Conservation (phyloP, 805 yeast genomes). For the Komagataella kurtzmanii region DNA sequence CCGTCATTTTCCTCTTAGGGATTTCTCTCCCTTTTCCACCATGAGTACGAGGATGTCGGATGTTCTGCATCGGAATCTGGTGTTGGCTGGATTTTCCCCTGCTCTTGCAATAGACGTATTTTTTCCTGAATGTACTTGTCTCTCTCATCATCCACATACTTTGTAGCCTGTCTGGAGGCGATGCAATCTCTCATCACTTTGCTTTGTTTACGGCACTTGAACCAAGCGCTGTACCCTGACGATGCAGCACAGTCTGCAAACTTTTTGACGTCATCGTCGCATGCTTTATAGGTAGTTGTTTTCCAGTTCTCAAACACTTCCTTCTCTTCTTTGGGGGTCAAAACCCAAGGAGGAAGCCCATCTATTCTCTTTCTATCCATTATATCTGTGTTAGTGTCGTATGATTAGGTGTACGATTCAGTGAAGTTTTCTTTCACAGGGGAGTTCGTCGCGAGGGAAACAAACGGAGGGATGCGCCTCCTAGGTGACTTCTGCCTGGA, state of each 20-base stretch:
- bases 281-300: conserved; percentile 45
- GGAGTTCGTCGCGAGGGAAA: background rate
- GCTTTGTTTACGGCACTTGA: conserved; percentile 47
- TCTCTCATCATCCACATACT: conserved; percentile 57
- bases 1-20: background rate
- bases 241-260: conserved; percentile 55
- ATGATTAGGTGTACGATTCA: background rate
- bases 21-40: conserved; percentile 1
- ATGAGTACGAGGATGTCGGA: background rate
- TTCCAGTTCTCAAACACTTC: conserved; percentile 62
- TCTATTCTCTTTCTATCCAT: conserved; percentile 17
- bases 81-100: conserved; percentile 1
- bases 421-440: background rate
- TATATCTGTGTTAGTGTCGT: background rate
- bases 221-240: conserved; percentile 53
- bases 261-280: conserved; percentile 56
- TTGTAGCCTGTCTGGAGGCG: conserved; percentile 40
- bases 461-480: background rate
- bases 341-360: conserved; percentile 58
- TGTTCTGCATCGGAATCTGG: background rate
- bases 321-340: conserved; percentile 67
- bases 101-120: conserved; percentile 21
- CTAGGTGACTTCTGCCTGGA: background rate
- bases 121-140: conserved; percentile 52
- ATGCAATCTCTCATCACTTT: conserved; percentile 54